Base-by-base conservation (phyloP, 768 basidiomycete genomes). In the Tricholoma hemisulphureum region DNA sequence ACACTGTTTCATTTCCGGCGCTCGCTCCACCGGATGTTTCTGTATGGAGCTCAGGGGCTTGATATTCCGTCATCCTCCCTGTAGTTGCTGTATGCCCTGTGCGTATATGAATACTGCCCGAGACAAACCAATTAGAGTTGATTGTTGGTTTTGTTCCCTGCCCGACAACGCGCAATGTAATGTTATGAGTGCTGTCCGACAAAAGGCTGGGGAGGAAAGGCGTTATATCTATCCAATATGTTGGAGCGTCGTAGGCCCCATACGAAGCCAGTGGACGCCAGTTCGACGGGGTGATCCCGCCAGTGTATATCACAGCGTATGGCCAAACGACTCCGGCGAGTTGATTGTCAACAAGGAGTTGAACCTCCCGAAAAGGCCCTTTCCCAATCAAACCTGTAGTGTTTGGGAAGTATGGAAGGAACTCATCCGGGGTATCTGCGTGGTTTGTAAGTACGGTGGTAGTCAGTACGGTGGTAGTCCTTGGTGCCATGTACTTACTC, bases 111-210 rank as follows among this genome's bases (percentile, higher is more conserved):
- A 87, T 59, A 49, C 67, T 67, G n/a, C 72, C 86, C 7, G 83
- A 83, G 16, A 85, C 76, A 57, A 79, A 83, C 87, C 85, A 87
- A 62, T 86, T 85, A 53, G 76, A 74, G 62, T 84, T 83, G 69
- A 85, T 75, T 4, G 74, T 71, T 45, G 85, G 85, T 56, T 77
- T 71, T 26, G 68, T 63, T 61, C 87, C 82, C 51, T 81, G 79
- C 1, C 86, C 84, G 48, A 72, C 75, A 57, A 86, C 80, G 58
- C 86, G 79, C 26, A 89, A 69, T 46, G 80, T 78, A 59, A 88
- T 73, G 51, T 73, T 81, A 66, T 87, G 87, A 55, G 78, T 65
- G 16, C 71, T 61, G 7, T 81, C 75, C 6, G 58, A 51, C 29
- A 73, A 55, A 34, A 87, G 79, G 20, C 76, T 63, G 4, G 83